Percentiles rank a stretch among this genome's conserved stretches.
Conservation (phyloP, 2,329 filamentous ascomycete genomes). For the Aspergillus pseudoviridinutans region DNA sequence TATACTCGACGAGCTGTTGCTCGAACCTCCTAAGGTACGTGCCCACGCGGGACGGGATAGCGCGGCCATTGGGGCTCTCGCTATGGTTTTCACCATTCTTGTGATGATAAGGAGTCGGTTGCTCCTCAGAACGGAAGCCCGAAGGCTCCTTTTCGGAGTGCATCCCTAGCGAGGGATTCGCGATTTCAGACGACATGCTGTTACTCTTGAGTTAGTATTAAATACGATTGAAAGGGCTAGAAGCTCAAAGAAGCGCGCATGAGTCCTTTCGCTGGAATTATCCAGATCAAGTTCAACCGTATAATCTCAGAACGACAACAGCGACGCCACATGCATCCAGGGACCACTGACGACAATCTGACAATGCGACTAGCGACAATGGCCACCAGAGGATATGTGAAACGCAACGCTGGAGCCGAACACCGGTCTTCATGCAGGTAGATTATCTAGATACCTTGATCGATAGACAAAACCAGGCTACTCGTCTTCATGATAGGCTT, state of each 20-base stretch:
- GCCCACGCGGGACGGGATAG: constrained; percentile 24
- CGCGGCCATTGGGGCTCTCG: constrained; percentile 7
- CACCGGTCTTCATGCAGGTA: constrained; percentile 42
- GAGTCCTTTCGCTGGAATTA: constrained; percentile 45
- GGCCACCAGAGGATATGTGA: not conserved
- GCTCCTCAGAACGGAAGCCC: constrained; percentile 8
- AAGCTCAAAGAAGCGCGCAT: constrained; percentile 30
- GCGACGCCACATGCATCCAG: constrained; percentile 2
- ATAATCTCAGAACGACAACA: constrained; percentile 40
- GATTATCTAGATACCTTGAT: constrained; percentile 41
- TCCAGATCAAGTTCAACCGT: constrained; percentile 45
- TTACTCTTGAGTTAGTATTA: constrained; percentile 18
- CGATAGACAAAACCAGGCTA: constrained; percentile 36
- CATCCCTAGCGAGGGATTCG: constrained; percentile 26
- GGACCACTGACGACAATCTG: not conserved
- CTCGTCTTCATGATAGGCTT: constrained; percentile 32
- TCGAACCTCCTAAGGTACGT: constrained; percentile 35
- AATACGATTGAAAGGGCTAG: not conserved
- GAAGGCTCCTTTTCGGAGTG: constrained; percentile 20
- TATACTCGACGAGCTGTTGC: constrained; percentile 39
- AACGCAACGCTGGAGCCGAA: constrained; percentile 24
- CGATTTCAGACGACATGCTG: constrained; percentile 31
- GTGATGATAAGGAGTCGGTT: constrained; percentile 10
- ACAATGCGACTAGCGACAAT: not conserved
- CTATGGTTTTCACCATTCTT: constrained; percentile 15